Conservation (phyloP, 2,329 filamentous ascomycete species). For the Apiospora phragmitis region DNA sequence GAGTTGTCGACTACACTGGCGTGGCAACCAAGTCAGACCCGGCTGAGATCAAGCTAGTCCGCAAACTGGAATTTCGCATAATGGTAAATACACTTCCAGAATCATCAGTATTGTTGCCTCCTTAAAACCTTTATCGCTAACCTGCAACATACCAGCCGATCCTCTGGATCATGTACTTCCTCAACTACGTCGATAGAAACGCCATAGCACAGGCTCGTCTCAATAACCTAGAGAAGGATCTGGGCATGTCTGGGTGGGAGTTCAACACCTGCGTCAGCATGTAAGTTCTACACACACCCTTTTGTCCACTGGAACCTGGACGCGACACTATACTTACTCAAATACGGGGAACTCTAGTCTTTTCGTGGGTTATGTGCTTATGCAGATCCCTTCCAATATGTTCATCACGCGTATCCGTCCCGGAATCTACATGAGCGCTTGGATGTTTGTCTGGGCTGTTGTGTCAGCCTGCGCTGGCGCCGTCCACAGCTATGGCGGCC, state of each 20-base stretch:
- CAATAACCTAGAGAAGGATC: constrained; percentile 40
- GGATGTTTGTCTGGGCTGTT: constrained; percentile 43
- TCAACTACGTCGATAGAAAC: constrained; percentile 36
- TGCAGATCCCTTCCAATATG: constrained; percentile 40
- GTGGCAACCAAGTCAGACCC: constrained; percentile 31
- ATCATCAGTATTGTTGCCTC: no score
- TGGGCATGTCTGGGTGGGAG: constrained; percentile 37
- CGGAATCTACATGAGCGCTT: constrained; percentile 40
- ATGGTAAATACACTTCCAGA: constrained; percentile 18
- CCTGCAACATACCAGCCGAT: constrained; percentile 27
- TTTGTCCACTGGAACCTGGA: neutral
- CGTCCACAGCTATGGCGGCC: constrained; percentile 37
- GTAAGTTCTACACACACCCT: constrained; percentile 28
- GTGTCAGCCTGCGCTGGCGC: constrained; percentile 42
- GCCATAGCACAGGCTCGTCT: constrained; percentile 50
- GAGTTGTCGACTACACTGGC: neutral
- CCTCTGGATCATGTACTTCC: constrained; percentile 34
- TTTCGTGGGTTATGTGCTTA: constrained; percentile 28
- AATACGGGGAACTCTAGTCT: constrained; percentile 30
- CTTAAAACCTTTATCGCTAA: neutral
- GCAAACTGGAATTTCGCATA: constrained; percentile 36
- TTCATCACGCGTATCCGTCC: constrained; percentile 43
- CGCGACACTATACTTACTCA: neutral
- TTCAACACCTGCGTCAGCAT: constrained; percentile 37
- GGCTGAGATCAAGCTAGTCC: constrained; percentile 36